Evolutionary conservation across 2,329 filamentous ascomycete species (phyloP).

Genomic region (Aspergillus japonicus): DNA sequence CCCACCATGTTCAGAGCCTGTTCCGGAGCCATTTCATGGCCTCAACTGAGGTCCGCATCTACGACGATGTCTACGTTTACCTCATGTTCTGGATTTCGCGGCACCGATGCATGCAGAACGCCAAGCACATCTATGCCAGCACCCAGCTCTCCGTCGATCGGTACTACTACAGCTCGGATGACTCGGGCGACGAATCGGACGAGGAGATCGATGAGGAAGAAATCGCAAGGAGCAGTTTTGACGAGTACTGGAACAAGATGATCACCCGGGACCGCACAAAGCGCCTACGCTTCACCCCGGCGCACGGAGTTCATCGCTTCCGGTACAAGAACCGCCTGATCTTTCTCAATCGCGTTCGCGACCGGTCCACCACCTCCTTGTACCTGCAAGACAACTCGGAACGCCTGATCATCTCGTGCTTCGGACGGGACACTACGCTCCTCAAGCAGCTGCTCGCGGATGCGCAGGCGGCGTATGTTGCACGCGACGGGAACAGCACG

Average conservation of each 20-base stretch:
- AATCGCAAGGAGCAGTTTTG: slow-evolving; percentile 41
- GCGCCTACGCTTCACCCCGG: slow-evolving; percentile 59
- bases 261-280: slow-evolving; percentile 38
- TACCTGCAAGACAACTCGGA: slow-evolving; percentile 25
- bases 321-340: slow-evolving; percentile 62
- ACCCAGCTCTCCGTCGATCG: slow-evolving; percentile 53
- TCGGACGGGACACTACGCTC: slow-evolving; percentile 35
- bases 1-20: slow-evolving; percentile 49
- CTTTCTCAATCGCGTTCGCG: slow-evolving; percentile 29
- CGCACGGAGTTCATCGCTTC: slow-evolving; percentile 67
- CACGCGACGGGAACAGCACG: slow-evolving; percentile 36
- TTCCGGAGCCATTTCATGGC: slow-evolving; percentile 61
- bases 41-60: slow-evolving; percentile 63
- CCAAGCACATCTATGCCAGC: slow-evolving; percentile 64
- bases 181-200: slow-evolving; percentile 21
- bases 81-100: slow-evolving; percentile 67
- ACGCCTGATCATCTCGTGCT: slow-evolving; percentile 34
- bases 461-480: slow-evolving; percentile 37
- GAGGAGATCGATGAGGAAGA: slow-evolving; percentile 31
- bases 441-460: slow-evolving; percentile 37
- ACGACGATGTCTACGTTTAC: slow-evolving; percentile 73
- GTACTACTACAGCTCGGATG: slow-evolving; percentile 30
- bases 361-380: slow-evolving; percentile 22
- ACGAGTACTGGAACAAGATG: slow-evolving; percentile 44
- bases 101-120: slow-evolving; percentile 60